Evolutionary conservation across 768 basidiomycete species (phyloP).

Genomic region (Mycena rosella): DNA sequence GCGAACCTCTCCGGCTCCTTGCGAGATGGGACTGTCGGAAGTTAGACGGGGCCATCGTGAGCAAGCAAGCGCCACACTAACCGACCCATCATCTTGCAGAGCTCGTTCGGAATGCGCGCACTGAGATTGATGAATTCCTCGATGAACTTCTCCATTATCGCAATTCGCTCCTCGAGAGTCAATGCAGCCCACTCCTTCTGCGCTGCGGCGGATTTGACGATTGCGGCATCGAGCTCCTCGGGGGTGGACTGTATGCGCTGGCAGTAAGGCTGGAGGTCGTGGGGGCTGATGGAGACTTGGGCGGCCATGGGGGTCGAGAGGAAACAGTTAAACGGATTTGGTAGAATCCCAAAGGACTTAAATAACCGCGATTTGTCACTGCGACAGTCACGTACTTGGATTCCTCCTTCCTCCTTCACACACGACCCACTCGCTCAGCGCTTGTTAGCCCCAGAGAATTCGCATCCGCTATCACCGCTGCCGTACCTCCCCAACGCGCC

Average conservation of each 20-base stretch:
- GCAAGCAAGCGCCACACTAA: constrained; percentile 53
- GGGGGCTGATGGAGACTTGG: constrained; percentile 77
- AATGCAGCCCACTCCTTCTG: constrained; percentile 84
- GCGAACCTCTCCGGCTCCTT: constrained; percentile 81
- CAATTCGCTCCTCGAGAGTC: constrained; percentile 76
- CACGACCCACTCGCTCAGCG: too few relatives aligned
- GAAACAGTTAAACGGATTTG: background rate
- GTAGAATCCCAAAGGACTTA: too few relatives aligned
- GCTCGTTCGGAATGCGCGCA: constrained; percentile 78
- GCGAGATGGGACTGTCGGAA: constrained; percentile 76
- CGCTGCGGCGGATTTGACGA: constrained; percentile 70
- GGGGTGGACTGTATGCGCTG: constrained; percentile 73
- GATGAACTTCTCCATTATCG: constrained; percentile 68
- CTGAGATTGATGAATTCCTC: constrained; percentile 62
- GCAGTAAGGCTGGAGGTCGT: constrained; percentile 78
- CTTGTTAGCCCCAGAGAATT: too few relatives aligned
- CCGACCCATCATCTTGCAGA: constrained; percentile 95
- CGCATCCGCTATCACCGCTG: too few relatives aligned
- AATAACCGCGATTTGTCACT: too few relatives aligned
- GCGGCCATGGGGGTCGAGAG: constrained; percentile 9
- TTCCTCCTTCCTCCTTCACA: too few relatives aligned
- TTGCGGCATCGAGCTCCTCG: constrained; percentile 70
- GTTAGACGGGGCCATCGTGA: background rate
- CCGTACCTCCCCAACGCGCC: too few relatives aligned
- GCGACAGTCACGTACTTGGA: too few relatives aligned